Evolutionary conservation across 257 asterid species (phyloP).

Genomic region (Pogostemon cablin): DNA sequence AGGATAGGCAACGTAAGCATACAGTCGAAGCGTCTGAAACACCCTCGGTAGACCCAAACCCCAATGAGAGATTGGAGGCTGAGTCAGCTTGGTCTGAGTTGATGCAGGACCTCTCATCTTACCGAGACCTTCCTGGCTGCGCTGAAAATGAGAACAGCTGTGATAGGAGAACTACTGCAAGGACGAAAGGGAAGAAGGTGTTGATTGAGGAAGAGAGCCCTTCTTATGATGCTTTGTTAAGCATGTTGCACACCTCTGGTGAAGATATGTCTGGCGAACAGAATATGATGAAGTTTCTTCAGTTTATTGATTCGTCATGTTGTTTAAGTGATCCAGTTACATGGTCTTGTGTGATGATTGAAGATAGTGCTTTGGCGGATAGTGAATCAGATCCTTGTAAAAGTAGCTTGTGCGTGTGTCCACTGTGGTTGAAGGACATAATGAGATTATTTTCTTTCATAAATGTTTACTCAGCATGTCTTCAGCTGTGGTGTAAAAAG

Average conservation of each 20-base stretch:
- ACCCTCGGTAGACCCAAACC: conserved; percentile 29
- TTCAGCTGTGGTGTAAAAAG: conserved; percentile 52
- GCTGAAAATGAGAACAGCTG: conserved; percentile 38
- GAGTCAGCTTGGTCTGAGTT: conserved; percentile 77
- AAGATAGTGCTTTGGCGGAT: conserved; percentile 34
- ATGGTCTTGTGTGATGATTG: conserved; percentile 57
- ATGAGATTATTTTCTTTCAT: conserved; percentile 57
- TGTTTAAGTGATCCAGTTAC: conserved; percentile 61
- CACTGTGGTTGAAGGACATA: conserved; percentile 72
- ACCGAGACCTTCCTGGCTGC: conserved; percentile 32
- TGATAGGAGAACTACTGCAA: conserved; percentile 36
- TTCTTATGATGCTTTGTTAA: conserved; percentile 43
- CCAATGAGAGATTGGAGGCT: conserved; percentile 38
- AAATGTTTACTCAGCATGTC: conserved; percentile 62
- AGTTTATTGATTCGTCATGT: conserved; percentile 52
- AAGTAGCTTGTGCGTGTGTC: conserved; percentile 59
- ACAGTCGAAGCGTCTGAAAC: conserved; percentile 42
- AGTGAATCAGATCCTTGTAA: conserved; percentile 38
- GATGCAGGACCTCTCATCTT: conserved; percentile 70
- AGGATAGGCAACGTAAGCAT: conserved; percentile 46
- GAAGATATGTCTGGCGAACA: conserved; percentile 50
- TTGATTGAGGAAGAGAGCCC: conserved; percentile 38
- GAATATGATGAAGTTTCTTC: conserved; percentile 44
- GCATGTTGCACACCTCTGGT: conserved; percentile 47
- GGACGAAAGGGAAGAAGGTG: conserved; percentile 43